Evolutionary conservation across 345 rosid genomes (phyloP), one percentile per base, ranked within the genome.

Genomic region (Eucalyptus curtisii): DNA sequence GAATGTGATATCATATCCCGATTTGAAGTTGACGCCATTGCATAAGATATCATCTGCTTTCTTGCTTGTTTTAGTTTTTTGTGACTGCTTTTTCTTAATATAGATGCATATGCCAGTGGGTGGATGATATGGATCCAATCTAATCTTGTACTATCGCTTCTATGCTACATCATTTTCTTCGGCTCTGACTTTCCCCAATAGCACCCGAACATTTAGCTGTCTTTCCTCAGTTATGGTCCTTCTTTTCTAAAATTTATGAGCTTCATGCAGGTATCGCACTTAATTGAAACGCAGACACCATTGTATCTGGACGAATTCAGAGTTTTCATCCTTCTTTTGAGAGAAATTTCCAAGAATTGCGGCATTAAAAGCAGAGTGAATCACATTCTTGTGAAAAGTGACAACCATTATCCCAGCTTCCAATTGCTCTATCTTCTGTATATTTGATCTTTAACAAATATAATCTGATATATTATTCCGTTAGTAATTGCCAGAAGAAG

Each of bases 271-370:
- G 97, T 95, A 22, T 96, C 98, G 15, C 95, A 96, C 87, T 93
- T 96, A 93, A 96, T 97, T 1, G 98, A 97, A 90, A 96, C 96
- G 97, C 99, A 96, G 91, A 94, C 99, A 49, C 97, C 96, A 19
- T 87, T 95, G 49, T 97, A 97, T 88, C 95, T 95, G 25, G 96
- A 96, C 88, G 97, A 40, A 96, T 95, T 91, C 92, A 66, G 19
- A 84, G 89, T 89, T 94, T 94, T 90, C 97, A 96, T 91, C 98
- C 99, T 89, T 95, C 89, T 89, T 96, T 94, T 91, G 94, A 92
- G 90, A 93, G 87, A 40, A 91, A 91, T 40, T 85, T 11, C n/a
- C 84, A 45, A 76, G 27, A 76, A 76, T 76, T 76, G 82, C 47
- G 4, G 4, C 45, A 76, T 33, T 31, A 76, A 76, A 76, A 37